These are phyloP conservation scores for Lactifluus piperatus DNA, from an alignment of 768 basidiomycete species.

Conservation along the genomic window DNA sequence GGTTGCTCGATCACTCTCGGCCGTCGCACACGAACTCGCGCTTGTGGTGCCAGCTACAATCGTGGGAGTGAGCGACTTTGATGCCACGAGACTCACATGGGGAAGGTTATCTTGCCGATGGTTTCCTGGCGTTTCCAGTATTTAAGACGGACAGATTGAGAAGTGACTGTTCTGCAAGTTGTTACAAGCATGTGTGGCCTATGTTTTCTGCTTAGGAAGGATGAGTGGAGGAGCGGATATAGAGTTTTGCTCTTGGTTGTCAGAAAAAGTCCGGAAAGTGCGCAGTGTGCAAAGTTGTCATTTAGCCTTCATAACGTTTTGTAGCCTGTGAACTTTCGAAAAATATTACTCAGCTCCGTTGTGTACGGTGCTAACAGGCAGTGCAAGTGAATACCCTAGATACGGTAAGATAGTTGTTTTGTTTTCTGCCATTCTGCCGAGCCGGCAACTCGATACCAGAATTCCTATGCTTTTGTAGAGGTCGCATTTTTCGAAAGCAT, in stretches of 20 bases:
- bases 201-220: background rate
- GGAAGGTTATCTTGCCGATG: constrained; percentile 22
- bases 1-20: constrained; percentile 30
- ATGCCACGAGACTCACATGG: constrained; percentile 21
- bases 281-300: background rate
- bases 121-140: constrained; percentile 21
- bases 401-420: too few relatives aligned
- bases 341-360: background rate
- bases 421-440: too few relatives aligned
- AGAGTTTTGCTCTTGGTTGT: background rate
- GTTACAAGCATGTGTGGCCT: background rate
- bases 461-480: background rate
- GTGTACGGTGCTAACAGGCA: background rate
- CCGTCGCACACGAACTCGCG: constrained; percentile 17
- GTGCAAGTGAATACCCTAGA: background rate
- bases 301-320: background rate
- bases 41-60: constrained; percentile 11
- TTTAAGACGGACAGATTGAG: constrained; percentile 6
- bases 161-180: background rate
- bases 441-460: too few relatives aligned
- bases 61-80: constrained; percentile 16
- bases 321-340: too few relatives aligned
- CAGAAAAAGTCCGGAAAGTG: background rate
- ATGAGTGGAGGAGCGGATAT: background rate
- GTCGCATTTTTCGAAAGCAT: background rate